A percentile compares a stretch with the other conserved stretches of the same genome.
These are phyloP conservation scores for Annulohypoxylon moriforme DNA, from an alignment of 495 filamentous ascomycete species.

Conservation along the genomic window DNA sequence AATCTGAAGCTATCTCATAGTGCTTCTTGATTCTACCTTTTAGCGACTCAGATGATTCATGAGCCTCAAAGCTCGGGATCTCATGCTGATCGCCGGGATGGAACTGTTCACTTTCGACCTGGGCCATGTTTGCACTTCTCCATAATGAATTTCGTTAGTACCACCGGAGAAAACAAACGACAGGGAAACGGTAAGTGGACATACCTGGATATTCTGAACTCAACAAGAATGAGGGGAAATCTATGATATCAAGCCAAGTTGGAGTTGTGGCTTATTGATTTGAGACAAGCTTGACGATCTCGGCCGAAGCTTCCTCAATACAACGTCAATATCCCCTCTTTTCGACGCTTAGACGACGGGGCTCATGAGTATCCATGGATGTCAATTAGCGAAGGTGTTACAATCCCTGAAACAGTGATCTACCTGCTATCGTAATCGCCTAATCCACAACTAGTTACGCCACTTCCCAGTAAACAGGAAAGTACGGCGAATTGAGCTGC, in stretches of 20 bases:
- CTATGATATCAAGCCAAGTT: neutral
- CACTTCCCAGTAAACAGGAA: neutral
- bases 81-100: constrained; percentile 58
- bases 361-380: constrained; percentile 33
- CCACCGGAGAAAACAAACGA: neutral
- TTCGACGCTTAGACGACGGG: constrained; percentile 17
- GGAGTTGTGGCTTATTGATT: neutral
- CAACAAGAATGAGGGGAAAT: neutral
- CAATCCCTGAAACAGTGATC: constrained; percentile 19
- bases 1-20: constrained; percentile 68
- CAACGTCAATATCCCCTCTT: neutral
- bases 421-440: neutral
- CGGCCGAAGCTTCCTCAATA: neutral
- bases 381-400: neutral
- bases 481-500: neutral
- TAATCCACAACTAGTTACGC: constrained; percentile 15
- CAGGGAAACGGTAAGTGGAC: neutral
- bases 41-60: constrained; percentile 63
- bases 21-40: constrained; percentile 69
- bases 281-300: neutral
- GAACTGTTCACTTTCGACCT: constrained; percentile 8
- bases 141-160: neutral
- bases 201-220: neutral
- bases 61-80: constrained; percentile 61
- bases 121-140: constrained; percentile 17